Base-by-base conservation (phyloP, 352 stramenopile genomes). In the Phytophthora tubulina region DNA sequence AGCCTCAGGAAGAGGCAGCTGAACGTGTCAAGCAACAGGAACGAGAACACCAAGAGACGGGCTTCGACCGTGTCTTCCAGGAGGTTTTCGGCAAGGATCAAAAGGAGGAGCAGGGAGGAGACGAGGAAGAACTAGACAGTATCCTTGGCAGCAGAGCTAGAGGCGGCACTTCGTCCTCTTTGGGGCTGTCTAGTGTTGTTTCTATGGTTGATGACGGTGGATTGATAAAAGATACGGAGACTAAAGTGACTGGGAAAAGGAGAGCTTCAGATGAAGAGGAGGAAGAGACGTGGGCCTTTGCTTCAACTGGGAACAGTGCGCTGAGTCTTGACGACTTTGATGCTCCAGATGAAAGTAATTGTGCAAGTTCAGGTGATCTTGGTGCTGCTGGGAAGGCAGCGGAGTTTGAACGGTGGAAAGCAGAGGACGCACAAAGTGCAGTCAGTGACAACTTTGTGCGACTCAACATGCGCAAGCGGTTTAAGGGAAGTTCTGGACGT, bases 371-470 rank as follows among this genome's bases (percentile, higher is more conserved):
- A 17, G 33, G 30, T 51, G 44, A 2, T 5, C 41, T 56, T 41
- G 50, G 6, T 45, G 45, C 15, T 15, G 63, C 30, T 52, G 50
- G 49, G 15, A 77, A 78, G 27, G 50, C 53, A 8, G 67, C 62
- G 17, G 72, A 78, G 31, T 91, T 93, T 63, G 74, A 78, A 38
- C 75, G 75, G 1, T 94, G 79, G 75, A 94, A 94, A 59, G 73
- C 82, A 5, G 84, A 89, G 46, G 72, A 87, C 15, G 68, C 63
- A 9, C 80, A 76, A 33, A 79, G 80, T 57, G 53, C 58, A 2
- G 82, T 95, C 10, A 90, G 85, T 63, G 79, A 90, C 71, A 96
- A 96, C 63, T 96, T 93, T 67, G 85, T 96, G 27, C 80, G 81
- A 36, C 79, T 94, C 5, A 89, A 92, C 56, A 93, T 94, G 88